Conservation (phyloP, 306 rosid genomes). For the Malus fusca region DNA sequence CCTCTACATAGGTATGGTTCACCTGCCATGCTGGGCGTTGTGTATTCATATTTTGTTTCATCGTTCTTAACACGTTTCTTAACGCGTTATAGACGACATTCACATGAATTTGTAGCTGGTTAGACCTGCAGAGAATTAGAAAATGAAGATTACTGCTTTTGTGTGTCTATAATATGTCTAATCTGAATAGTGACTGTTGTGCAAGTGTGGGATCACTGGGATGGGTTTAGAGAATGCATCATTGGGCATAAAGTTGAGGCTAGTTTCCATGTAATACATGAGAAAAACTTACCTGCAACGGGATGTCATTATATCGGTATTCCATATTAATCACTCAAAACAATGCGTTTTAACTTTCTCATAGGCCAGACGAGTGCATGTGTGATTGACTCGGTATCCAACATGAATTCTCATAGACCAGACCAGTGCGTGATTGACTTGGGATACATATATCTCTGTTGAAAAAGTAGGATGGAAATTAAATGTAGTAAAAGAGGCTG, state of each 20-base stretch:
- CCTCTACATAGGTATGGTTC: constrained; percentile 67
- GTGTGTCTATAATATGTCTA: not conserved
- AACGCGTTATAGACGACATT: constrained; percentile 14
- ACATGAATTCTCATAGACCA: no score
- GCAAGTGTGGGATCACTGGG: no score
- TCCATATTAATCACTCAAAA: no score
- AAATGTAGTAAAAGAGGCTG: not conserved
- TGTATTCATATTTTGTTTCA: constrained; percentile 64
- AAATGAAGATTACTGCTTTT: not conserved
- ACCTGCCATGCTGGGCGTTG: constrained; percentile 88
- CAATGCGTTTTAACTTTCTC: no score
- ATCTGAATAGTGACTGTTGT: not conserved
- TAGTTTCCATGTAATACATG: not conserved
- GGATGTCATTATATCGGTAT: no score
- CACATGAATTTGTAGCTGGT: constrained; percentile 19
- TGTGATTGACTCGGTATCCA: no score
- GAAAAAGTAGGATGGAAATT: not conserved
- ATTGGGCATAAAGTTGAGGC: no score
- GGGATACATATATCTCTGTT: no score
- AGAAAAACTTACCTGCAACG: not conserved
- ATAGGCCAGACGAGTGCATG: no score
- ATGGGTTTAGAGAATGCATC: no score
- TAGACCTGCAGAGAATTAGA: constrained; percentile 20
- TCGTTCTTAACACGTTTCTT: constrained; percentile 56
- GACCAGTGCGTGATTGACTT: no score